Conservation (phyloP, 1,284 basidiomycete genomes). For the Waitea zeae region DNA sequence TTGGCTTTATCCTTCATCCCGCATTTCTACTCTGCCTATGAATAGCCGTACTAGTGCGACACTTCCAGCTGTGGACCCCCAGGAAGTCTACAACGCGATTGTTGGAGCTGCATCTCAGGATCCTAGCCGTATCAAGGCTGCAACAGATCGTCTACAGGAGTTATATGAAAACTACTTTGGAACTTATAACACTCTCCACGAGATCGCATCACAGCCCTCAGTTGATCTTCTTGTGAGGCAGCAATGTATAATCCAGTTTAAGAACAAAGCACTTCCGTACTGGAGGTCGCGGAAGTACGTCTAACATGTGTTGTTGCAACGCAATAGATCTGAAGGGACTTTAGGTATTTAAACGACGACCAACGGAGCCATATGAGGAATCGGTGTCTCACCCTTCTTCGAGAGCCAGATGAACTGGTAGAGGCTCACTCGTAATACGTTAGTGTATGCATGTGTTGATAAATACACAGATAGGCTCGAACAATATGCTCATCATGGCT, state of each 20-base stretch:
- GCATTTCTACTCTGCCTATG: background rate
- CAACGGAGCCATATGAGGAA: conserved; percentile 39
- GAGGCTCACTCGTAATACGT: conserved; percentile 8
- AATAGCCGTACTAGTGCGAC: background rate
- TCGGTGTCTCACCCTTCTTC: conserved; percentile 43
- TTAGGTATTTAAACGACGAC: conserved; percentile 49
- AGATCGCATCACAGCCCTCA: conserved; percentile 42
- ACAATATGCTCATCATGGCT: conserved; percentile 49
- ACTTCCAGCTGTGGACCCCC: conserved; percentile 15
- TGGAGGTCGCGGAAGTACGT: conserved; percentile 59
- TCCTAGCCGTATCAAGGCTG: conserved; percentile 34
- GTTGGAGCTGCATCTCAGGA: conserved; percentile 55
- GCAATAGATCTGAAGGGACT: too few relatives aligned
- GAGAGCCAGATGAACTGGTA: conserved; percentile 60
- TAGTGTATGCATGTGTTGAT: conserved; percentile 5
- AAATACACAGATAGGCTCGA: conserved; percentile 42
- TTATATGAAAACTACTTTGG: conserved; percentile 51
- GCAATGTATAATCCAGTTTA: conserved; percentile 69
- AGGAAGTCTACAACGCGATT: conserved; percentile 49
- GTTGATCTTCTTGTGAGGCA: conserved; percentile 49
- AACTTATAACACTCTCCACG: conserved; percentile 49
- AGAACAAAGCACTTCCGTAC: conserved; percentile 46
- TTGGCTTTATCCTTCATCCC: background rate
- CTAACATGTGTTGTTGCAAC: conserved; percentile 5
- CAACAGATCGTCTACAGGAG: conserved; percentile 43